Conservation (phyloP, 2,329 filamentous ascomycete species). For the Trichothecium roseum region DNA sequence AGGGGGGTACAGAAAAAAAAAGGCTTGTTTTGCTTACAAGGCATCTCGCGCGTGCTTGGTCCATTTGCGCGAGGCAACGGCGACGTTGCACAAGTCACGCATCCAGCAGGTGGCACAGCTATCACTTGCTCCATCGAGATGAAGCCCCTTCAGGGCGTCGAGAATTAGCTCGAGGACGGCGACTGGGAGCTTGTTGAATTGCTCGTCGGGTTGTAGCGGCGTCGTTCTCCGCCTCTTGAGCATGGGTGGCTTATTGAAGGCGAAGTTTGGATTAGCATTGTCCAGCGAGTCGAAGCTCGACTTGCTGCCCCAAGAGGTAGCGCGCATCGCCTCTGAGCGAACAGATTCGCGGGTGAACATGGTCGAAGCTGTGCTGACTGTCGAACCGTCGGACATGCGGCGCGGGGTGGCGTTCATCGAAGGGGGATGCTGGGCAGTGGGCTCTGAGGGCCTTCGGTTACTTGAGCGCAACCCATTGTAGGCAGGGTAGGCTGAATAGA, state of each 20-base stretch:
- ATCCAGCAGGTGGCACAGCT: slow-evolving; percentile 58
- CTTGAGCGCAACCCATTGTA: not conserved
- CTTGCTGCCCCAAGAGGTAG: slow-evolving; percentile 22
- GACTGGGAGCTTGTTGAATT: slow-evolving; percentile 45
- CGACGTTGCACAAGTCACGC: slow-evolving; percentile 45
- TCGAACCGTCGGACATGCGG: slow-evolving; percentile 15
- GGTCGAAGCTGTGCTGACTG: slow-evolving; percentile 12
- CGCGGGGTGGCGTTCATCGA: slow-evolving; percentile 22
- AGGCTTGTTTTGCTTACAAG: slow-evolving; percentile 38
- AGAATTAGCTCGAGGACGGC: slow-evolving; percentile 50
- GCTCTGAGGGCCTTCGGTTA: not conserved
- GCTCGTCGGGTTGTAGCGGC: slow-evolving; percentile 31
- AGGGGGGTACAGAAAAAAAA: not conserved
- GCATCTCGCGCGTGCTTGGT: slow-evolving; percentile 37
- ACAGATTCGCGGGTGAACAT: slow-evolving; percentile 18
- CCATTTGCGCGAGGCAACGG: slow-evolving; percentile 40
- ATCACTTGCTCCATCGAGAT: slow-evolving; percentile 33
- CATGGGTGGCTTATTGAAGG: slow-evolving; percentile 1
- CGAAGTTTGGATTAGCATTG: slow-evolving; percentile 8
- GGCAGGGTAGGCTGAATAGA: not conserved
- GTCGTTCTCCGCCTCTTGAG: slow-evolving; percentile 11
- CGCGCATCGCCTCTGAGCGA: slow-evolving; percentile 13
- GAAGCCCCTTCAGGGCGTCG: slow-evolving; percentile 38
- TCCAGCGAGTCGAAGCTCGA: slow-evolving; percentile 31
- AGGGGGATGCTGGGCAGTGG: slow-evolving; percentile 5